Percentiles rank a stretch among this genome's conserved stretches.
Evolutionary conservation across 768 basidiomycete genomes (phyloP).

Genomic region (Botryobasidium botryosum): DNA sequence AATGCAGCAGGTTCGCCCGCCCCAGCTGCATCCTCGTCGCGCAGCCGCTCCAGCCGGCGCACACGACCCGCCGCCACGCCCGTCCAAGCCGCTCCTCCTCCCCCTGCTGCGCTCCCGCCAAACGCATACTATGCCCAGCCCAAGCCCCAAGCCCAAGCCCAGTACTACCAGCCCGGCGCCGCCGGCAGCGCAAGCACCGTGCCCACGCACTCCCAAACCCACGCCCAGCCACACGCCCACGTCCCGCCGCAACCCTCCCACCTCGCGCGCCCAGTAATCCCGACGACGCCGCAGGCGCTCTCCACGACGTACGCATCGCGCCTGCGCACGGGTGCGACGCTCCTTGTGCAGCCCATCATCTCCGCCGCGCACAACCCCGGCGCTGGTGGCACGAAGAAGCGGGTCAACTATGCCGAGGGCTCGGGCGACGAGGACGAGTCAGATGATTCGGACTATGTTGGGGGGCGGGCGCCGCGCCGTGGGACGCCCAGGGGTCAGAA

Average conservation of each 20-base stretch:
- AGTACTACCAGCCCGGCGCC: neutral
- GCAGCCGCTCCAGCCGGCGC: too few relatives aligned
- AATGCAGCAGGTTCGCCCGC: too few relatives aligned
- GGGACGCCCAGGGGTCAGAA: slow-evolving; percentile 31
- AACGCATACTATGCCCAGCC: neutral
- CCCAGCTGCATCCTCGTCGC: too few relatives aligned
- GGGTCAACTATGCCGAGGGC: slow-evolving; percentile 73
- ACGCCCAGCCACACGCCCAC: neutral
- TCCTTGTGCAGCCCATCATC: slow-evolving; percentile 78
- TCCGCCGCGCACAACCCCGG: slow-evolving; percentile 21
- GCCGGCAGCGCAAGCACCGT: neutral
- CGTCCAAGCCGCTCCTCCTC: neutral
- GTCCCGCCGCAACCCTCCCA: neutral
- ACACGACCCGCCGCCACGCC: neutral
- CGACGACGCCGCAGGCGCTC: slow-evolving; percentile 49
- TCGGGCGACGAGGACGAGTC: slow-evolving; percentile 69
- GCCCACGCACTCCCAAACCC: neutral
- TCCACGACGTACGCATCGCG: slow-evolving; percentile 76
- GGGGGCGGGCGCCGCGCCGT: slow-evolving; percentile 20
- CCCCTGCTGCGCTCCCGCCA: neutral
- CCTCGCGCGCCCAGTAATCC: slow-evolving; percentile 19
- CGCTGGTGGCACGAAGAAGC: slow-evolving; percentile 39
- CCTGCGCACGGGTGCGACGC: slow-evolving; percentile 75
- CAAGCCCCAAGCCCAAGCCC: neutral
- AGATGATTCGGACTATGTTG: slow-evolving; percentile 73